phyloP scores from a whole-genome alignment of 2,329 filamentous ascomycete species.

The Apiospora pterosperma region DNA sequence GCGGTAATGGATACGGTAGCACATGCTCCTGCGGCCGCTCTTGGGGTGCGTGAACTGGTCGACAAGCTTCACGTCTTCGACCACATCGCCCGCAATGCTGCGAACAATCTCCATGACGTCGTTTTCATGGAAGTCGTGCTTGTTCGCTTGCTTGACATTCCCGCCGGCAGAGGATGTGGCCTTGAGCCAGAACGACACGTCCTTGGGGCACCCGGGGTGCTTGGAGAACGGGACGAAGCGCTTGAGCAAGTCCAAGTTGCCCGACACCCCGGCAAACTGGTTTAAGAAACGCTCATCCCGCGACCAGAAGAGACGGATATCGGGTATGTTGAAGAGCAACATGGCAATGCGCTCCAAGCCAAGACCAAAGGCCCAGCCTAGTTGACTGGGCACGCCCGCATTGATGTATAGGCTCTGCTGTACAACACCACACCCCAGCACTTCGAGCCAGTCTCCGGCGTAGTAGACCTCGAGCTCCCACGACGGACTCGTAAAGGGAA shows the following conservation, averaged over 20 bases:
- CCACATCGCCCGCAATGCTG: slow-evolving; percentile 73
- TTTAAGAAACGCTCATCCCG: slow-evolving; percentile 77
- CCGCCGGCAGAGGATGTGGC: slow-evolving; percentile 44
- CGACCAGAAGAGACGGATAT: slow-evolving; percentile 97
- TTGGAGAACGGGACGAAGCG: slow-evolving; percentile 88
- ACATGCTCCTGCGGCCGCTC: slow-evolving; percentile 77
- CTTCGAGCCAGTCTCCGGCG: slow-evolving; percentile 91
- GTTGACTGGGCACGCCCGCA: slow-evolving; percentile 68
- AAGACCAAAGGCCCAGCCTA: slow-evolving; percentile 95
- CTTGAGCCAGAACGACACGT: slow-evolving; percentile 89
- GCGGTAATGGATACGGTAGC: slow-evolving; percentile 91
- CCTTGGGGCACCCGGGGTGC: slow-evolving; percentile 83
- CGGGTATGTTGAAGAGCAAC: slow-evolving; percentile 93
- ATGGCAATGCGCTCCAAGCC: slow-evolving; percentile 95
- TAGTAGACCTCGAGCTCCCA: slow-evolving; percentile 98
- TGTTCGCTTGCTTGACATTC: slow-evolving; percentile 34
- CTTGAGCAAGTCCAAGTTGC: slow-evolving; percentile 43
- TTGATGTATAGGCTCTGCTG: slow-evolving; percentile 77
- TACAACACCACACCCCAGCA: slow-evolving; percentile 88
- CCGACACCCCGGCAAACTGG: slow-evolving; percentile 70
- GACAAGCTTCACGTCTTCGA: slow-evolving; percentile 81
- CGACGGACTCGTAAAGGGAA: slow-evolving; percentile 92
- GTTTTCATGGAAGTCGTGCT: slow-evolving; percentile 76
- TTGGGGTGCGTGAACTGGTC: slow-evolving; percentile 90
- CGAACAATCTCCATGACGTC: slow-evolving; percentile 96